phyloP scores from a whole-genome alignment of 305 asterid genomes.

The Solanum hybrid region DNA sequence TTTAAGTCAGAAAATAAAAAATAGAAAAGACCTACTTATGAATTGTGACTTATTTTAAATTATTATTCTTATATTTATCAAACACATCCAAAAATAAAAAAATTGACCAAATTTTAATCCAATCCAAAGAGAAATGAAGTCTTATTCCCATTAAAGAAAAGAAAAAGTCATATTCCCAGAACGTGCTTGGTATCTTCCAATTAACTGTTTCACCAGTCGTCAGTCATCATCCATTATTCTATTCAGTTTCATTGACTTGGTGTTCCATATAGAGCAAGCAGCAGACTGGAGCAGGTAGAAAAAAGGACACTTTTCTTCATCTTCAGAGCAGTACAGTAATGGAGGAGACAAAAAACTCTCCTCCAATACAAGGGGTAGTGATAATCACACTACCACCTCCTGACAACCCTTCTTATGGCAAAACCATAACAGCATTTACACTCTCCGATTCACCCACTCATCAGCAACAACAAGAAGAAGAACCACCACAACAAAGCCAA shows the following conservation, averaged over 20 bases:
- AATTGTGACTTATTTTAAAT: too few relatives aligned
- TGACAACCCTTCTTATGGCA: constrained; percentile 57
- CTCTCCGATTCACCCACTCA: constrained; percentile 23
- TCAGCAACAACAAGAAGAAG: background rate
- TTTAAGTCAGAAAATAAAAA: too few relatives aligned
- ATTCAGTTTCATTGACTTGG: background rate
- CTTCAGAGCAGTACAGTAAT: background rate
- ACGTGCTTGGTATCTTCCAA: background rate
- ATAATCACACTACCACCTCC: constrained; percentile 59
- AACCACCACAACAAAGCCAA: background rate
- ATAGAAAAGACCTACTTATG: too few relatives aligned
- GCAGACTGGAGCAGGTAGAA: background rate
- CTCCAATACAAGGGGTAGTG: constrained; percentile 32
- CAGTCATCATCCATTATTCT: background rate
- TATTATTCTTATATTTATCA: too few relatives aligned
- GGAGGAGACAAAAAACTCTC: background rate
- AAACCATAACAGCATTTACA: constrained; percentile 65
- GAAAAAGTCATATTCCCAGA: background rate
- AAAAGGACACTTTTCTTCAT: background rate
- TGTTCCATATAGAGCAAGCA: background rate
- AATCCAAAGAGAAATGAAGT: too few relatives aligned
- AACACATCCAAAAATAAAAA: too few relatives aligned
- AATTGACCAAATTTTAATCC: too few relatives aligned
- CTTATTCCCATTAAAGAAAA: too few relatives aligned
- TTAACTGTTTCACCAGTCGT: background rate